Evolutionary conservation across 164 flowering plant genomes (phyloP).

Genomic region (Protea cynaroides): DNA sequence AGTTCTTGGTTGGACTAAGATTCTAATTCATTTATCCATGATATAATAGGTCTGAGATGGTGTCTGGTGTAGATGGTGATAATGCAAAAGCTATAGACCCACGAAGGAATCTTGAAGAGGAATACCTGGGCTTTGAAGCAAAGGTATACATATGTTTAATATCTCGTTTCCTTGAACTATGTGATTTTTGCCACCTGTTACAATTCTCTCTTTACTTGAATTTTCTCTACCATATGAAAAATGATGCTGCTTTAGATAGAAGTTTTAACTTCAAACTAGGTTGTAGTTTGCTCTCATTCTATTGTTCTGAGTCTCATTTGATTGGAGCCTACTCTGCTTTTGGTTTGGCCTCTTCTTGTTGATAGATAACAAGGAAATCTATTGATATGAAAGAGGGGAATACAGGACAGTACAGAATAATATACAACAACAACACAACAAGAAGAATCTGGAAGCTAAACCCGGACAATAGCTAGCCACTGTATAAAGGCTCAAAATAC

Average conservation of each 20-base stretch:
- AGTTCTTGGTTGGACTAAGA: neutral
- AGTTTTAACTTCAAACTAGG: neutral
- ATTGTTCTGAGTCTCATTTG: neutral
- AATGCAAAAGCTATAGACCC: slow-evolving; percentile 43
- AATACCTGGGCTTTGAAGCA: slow-evolving; percentile 70
- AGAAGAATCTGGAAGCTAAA: too few species aligned
- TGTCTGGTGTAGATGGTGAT: slow-evolving; percentile 29
- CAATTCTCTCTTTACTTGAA: neutral
- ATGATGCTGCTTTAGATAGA: neutral
- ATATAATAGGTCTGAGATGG: slow-evolving; percentile 35
- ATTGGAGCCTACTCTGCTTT: neutral
- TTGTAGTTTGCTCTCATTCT: neutral
- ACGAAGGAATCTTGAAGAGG: slow-evolving; percentile 69
- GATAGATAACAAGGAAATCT: neutral
- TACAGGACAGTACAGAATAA: too few species aligned
- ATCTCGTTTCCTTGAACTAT: neutral
- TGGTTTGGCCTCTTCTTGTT: neutral
- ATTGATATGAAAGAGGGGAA: too few species aligned
- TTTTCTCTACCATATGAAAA: neutral
- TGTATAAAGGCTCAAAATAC: too few species aligned
- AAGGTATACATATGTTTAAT: slow-evolving; percentile 41
- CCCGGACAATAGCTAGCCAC: too few species aligned
- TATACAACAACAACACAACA: too few species aligned
- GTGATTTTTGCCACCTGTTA: neutral
- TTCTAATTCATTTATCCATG: neutral